Evolutionary conservation across 208 protist species (phyloP).

Genomic region (Wallacemonas sp.): DNA sequence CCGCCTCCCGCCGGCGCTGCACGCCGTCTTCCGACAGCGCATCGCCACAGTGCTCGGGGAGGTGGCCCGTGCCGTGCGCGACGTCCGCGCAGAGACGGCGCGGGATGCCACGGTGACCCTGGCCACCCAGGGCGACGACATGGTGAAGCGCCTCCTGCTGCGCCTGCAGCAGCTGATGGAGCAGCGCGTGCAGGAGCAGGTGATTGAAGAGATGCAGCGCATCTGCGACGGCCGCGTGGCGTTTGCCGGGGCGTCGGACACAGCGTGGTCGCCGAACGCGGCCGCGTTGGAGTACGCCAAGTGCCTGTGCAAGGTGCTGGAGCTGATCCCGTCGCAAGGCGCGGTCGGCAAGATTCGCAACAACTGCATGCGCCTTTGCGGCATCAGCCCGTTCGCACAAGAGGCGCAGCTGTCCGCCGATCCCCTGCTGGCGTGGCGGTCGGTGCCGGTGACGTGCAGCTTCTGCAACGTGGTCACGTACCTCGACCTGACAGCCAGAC

Average conservation of each 20-base stretch:
- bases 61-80: constrained; percentile 21
- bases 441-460: constrained; percentile 60
- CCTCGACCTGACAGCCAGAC: constrained; percentile 54
- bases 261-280: constrained; percentile 37
- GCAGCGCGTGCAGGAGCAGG: constrained; percentile 51
- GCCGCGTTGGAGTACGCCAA: constrained; percentile 86
- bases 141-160: constrained; percentile 35
- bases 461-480: constrained; percentile 75
- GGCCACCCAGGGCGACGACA: constrained; percentile 65
- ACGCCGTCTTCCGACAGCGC: constrained; percentile 19
- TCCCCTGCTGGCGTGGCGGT: constrained; percentile 36
- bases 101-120: constrained; percentile 68
- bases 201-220: constrained; percentile 83
- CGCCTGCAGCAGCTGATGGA: constrained; percentile 52
- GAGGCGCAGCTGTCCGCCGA: constrained; percentile 46
- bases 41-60: constrained; percentile 26
- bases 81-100: constrained; percentile 44
- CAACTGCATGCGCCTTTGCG: constrained; percentile 89
- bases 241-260: constrained; percentile 11
- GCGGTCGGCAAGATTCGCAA: constrained; percentile 75
- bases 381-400: constrained; percentile 85
- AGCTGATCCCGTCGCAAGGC: constrained; percentile 70
- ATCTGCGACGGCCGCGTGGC: constrained; percentile 52
- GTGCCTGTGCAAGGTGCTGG: constrained; percentile 62
- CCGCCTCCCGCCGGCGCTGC: constrained; percentile 36